phyloP scores from a whole-genome alignment of 495 filamentous ascomycete species.

The Aspergillus sclerotiicarbonarius region DNA sequence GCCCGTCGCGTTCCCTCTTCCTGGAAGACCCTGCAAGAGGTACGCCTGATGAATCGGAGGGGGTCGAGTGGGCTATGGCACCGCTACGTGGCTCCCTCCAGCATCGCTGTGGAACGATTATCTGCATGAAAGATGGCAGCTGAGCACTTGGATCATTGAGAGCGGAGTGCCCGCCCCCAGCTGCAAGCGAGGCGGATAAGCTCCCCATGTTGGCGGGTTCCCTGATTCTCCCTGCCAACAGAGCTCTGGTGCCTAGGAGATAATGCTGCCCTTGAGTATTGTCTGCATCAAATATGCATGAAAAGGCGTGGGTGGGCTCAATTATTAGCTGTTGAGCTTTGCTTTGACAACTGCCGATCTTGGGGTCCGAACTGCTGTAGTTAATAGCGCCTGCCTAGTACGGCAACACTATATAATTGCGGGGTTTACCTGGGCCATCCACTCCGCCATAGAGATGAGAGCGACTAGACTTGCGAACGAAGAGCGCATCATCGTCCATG shows the following conservation, averaged over 20 bases:
- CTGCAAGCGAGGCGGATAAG: conserved; percentile 5
- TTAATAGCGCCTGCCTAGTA: not conserved
- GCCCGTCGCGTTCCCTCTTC: not conserved
- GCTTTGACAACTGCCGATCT: conserved; percentile 1
- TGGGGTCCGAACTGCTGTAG: not conserved
- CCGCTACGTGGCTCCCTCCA: conserved; percentile 26
- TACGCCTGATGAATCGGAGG: conserved; percentile 18
- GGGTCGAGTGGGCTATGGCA: conserved; percentile 12
- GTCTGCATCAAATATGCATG: conserved; percentile 4
- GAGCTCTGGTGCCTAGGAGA: not conserved
- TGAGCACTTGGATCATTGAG: conserved; percentile 18
- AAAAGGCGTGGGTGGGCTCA: not conserved
- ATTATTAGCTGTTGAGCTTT: conserved; percentile 3
- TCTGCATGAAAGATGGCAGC: conserved; percentile 26
- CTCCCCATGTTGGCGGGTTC: not conserved
- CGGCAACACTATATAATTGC: not conserved
- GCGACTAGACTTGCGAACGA: not conserved
- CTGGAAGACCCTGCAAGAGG: conserved; percentile 19
- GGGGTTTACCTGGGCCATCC: not conserved
- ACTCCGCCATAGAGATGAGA: no score
- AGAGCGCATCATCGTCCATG: not conserved
- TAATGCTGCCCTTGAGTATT: not conserved
- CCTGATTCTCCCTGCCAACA: not conserved
- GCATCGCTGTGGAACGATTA: conserved; percentile 21
- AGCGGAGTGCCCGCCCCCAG: conserved; percentile 7